A percentile compares a stretch with the other conserved stretches of the same genome.
Evolutionary conservation across 2,329 filamentous ascomycete genomes (phyloP).

Genomic region (Sclerotinia glacialis): DNA sequence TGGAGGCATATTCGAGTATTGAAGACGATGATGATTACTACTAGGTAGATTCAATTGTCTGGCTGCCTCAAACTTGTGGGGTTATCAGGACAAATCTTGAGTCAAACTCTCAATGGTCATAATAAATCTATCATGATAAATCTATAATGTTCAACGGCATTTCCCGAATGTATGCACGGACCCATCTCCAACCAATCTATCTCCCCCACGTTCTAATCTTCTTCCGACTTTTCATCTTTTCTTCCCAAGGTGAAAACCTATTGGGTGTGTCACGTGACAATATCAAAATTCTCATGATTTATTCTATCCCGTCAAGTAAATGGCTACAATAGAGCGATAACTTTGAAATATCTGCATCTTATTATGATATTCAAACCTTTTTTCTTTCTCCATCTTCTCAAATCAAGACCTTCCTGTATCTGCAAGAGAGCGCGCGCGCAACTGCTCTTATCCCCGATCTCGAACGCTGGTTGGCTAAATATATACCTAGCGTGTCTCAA

Average conservation of each 20-base stretch:
- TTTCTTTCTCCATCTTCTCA: neutral
- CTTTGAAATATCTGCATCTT: neutral
- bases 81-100: neutral
- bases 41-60: neutral
- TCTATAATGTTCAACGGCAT: neutral
- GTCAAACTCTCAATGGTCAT: neutral
- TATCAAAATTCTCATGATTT: too few relatives aligned
- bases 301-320: too few relatives aligned
- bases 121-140: conserved; percentile 1
- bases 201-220: neutral
- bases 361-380: neutral
- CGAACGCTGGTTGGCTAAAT: conserved; percentile 8
- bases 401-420: conserved; percentile 9
- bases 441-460: conserved; percentile 16
- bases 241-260: neutral
- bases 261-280: neutral
- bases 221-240: too few relatives aligned
- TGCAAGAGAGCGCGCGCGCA: conserved; percentile 19
- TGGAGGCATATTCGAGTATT: conserved; percentile 18
- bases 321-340: neutral
- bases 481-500: conserved; percentile 19
- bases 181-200: neutral
- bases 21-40: neutral
- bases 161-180: conserved; percentile 2
- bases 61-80: neutral